These are phyloP conservation scores for Pneumocystis sp. DNA, from an alignment of 1,139 yeast species.

Conservation along the genomic window DNA sequence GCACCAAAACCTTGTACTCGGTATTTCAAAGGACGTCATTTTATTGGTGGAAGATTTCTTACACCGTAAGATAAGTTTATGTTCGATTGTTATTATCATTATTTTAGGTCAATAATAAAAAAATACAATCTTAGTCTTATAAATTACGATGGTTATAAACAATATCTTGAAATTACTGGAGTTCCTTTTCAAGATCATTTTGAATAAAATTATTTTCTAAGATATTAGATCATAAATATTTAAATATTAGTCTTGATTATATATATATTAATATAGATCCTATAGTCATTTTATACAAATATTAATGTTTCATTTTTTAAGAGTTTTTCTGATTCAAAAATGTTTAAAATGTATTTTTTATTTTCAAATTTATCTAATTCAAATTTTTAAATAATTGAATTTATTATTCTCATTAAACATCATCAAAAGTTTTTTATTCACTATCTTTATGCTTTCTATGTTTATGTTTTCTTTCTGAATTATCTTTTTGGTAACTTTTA, in stretches of 20 bases:
- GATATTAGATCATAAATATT: not conserved
- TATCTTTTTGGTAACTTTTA: not conserved
- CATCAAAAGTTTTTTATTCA: no score
- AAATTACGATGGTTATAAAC: conserved; percentile 39
- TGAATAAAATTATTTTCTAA: not conserved
- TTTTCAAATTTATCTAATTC: no score
- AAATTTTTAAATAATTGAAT: no score
- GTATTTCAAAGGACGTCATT: conserved; percentile 42
- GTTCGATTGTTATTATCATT: not conserved
- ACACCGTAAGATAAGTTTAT: conserved; percentile 22
- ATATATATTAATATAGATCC: not conserved
- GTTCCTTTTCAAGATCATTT: not conserved
- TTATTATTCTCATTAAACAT: no score
- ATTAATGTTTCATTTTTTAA: no score
- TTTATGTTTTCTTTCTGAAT: not conserved
- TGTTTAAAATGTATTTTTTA: no score
- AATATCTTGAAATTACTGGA: conserved; percentile 22
- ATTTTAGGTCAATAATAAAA: conserved; percentile 38
- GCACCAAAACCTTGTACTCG: conserved; percentile 85
- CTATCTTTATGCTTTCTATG: not conserved
- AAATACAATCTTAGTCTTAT: conserved; percentile 58
- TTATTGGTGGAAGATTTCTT: conserved; percentile 81
- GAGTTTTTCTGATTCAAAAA: not conserved
- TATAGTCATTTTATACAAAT: not conserved
- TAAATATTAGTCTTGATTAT: no score